These are phyloP conservation scores for Panicum miliaceum DNA, from an alignment of 176 grass and related monocot genomes.

Conservation along the genomic window DNA sequence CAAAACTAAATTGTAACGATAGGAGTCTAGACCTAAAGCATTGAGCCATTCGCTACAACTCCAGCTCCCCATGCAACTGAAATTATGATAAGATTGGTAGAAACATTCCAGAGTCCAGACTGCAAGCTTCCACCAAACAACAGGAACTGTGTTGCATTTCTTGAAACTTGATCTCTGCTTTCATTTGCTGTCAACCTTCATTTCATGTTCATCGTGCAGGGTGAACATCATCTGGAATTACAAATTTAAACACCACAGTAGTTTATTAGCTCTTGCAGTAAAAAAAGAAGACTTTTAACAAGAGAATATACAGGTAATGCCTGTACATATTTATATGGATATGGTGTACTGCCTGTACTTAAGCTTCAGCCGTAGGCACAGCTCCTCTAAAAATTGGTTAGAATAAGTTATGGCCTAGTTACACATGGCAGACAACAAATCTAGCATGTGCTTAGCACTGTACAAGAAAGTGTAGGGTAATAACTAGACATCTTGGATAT, in stretches of 20 bases:
- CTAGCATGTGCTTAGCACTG: not conserved
- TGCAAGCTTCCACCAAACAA: conserved; percentile 11
- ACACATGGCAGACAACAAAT: conserved; percentile 14
- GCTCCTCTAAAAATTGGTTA: conserved; percentile 10
- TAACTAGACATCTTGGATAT: not conserved
- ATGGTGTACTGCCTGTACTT: not conserved
- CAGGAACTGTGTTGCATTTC: not conserved
- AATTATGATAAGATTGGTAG: no score
- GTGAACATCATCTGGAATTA: conserved; percentile 38
- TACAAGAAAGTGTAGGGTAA: not conserved
- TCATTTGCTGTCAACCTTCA: conserved; percentile 40
- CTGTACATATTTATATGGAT: not conserved
- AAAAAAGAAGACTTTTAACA: not conserved
- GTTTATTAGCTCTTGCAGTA: conserved; percentile 24
- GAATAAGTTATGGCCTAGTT: not conserved
- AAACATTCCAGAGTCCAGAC: conserved; percentile 1
- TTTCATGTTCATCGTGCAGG: conserved; percentile 13
- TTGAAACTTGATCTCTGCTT: conserved; percentile 18
- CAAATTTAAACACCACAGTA: conserved; percentile 14
- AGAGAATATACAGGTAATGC: not conserved
- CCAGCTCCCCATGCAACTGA: not conserved
- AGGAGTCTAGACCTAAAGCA: not conserved
- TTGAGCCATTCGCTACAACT: conserved; percentile 13
- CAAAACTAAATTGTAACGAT: conserved; percentile 14
- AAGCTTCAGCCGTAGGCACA: not conserved